phyloP scores from a whole-genome alignment of 2,329 filamentous ascomycete species.

The Fusarium begoniae region DNA sequence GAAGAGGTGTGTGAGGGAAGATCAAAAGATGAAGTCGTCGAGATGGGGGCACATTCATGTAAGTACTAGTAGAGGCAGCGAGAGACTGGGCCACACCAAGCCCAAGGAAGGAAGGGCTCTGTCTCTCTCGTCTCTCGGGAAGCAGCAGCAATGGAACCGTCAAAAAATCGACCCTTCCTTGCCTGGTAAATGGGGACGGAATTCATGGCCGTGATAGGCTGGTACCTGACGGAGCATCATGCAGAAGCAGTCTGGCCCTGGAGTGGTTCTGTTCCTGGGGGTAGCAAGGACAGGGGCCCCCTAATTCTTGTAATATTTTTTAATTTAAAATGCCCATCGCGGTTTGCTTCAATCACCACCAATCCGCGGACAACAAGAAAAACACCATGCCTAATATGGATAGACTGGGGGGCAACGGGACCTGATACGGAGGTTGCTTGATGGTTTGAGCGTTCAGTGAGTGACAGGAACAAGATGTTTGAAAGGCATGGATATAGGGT shows the following conservation, averaged over 20 bases:
- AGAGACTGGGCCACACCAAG: conserved; percentile 11
- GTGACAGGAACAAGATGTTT: conserved; percentile 11
- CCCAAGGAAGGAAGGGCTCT: conserved; percentile 26
- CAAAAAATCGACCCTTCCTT: conserved; percentile 10
- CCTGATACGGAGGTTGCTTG: background rate
- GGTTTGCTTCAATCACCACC: conserved; percentile 32
- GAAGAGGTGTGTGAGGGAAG: conserved; percentile 20
- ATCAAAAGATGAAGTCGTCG: conserved; percentile 15
- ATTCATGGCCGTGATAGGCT: conserved; percentile 32
- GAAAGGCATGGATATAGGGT: conserved; percentile 1
- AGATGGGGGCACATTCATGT: conserved; percentile 23
- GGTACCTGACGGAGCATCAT: conserved; percentile 8
- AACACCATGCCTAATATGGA: conserved; percentile 28
- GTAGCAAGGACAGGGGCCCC: conserved; percentile 16
- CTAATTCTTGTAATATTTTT: conserved; percentile 19
- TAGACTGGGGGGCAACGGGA: conserved; percentile 7
- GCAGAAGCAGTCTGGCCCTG: conserved; percentile 20
- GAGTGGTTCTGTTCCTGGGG: background rate
- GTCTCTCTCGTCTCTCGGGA: conserved; percentile 10
- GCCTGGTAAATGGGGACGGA: conserved; percentile 23
- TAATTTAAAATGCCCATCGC: conserved; percentile 33
- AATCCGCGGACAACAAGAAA: background rate
- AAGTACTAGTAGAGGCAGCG: conserved; percentile 13
- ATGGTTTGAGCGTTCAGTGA: conserved; percentile 5
- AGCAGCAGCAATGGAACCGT: conserved; percentile 15